phyloP scores from a whole-genome alignment of 345 rosid genomes.

The Salix caprea region DNA sequence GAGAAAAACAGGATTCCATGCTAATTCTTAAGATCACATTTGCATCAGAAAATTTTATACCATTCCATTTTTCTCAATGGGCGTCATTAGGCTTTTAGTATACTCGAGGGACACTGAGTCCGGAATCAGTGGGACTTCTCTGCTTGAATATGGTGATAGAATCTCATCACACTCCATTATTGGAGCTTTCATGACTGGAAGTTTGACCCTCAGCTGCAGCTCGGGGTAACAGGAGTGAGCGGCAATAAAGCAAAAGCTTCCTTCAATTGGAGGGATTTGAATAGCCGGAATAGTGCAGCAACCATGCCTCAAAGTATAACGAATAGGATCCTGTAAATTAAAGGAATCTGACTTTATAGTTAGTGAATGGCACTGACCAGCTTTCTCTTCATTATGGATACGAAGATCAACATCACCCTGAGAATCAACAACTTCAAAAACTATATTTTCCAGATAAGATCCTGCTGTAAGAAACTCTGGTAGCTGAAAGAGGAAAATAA shows the following conservation, averaged over 20 bases:
- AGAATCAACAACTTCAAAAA: slow-evolving; percentile 42
- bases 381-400: slow-evolving; percentile 45
- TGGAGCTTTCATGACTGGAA: slow-evolving; percentile 16
- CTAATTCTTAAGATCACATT: neutral
- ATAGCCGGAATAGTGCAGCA: slow-evolving; percentile 42
- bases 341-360: slow-evolving; percentile 27
- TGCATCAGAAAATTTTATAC: neutral
- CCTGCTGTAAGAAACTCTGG: slow-evolving; percentile 41
- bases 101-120: slow-evolving; percentile 7
- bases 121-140: slow-evolving; percentile 7
- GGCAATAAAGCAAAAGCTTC: slow-evolving; percentile 36
- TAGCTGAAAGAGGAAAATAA: slow-evolving; percentile 25
- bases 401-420: slow-evolving; percentile 39
- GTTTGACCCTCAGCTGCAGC: slow-evolving; percentile 35
- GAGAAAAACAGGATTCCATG: neutral
- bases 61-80: slow-evolving; percentile 12
- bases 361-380: slow-evolving; percentile 39
- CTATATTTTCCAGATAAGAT: slow-evolving; percentile 38
- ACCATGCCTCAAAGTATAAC: slow-evolving; percentile 44
- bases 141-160: slow-evolving; percentile 16
- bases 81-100: slow-evolving; percentile 8
- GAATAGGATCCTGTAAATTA: slow-evolving; percentile 14
- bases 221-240: slow-evolving; percentile 40
- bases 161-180: slow-evolving; percentile 9
- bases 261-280: slow-evolving; percentile 41